Base-by-base conservation (phyloP, 23 red algal species). In the Gracilaria domingensis region DNA sequence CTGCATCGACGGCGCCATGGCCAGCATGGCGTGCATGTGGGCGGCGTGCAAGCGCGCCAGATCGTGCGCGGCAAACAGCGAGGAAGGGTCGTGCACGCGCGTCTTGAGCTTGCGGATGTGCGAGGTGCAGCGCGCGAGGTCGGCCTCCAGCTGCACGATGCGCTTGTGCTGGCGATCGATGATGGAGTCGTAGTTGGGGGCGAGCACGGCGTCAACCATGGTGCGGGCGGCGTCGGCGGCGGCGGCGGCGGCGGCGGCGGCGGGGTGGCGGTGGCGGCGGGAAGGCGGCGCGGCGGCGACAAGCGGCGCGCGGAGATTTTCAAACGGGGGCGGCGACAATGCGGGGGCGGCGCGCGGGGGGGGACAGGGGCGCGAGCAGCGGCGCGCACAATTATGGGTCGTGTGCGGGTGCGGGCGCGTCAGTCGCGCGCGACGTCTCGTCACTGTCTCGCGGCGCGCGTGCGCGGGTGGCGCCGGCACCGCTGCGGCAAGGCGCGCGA, bases 121-220 rank as follows among this genome's bases (percentile, higher is more conserved):
- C 2, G 60, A 12, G 32, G 62, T 53, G 76, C 74, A 91, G 39
- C 75, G 49, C 37, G 87, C 87, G 20, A 93, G 81, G 32, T 84
- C 90, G 72, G 61, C 66, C 29, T 85, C 80, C 34, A 93, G 51
- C 39, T 83, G 60, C 1, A 56, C 28, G 49, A 93, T 93, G 25
- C 81, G 81, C 49, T 79, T 79, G 35, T 85, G 90, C 37, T 93
- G 90, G 20, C 82, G 64, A 57, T 84, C 71, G 34, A 93, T 85
- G 50, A 93, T 32, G 5, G 80, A 77, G 54, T 93, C 90, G 53
- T 93, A 93, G 90, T 64, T 69, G 66, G 83, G 50, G n/a, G 83
- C 47, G 64, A 55, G 20, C 6, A 37, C 83, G 66, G 62, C 57
- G 61, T 58, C 83, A 18, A 37, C 83, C 83, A 87, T 87, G 61